Evolutionary conservation across 495 filamentous ascomycete genomes (phyloP), one percentile per base, ranked within the genome.

Genomic region (Penicillium fimorum): DNA sequence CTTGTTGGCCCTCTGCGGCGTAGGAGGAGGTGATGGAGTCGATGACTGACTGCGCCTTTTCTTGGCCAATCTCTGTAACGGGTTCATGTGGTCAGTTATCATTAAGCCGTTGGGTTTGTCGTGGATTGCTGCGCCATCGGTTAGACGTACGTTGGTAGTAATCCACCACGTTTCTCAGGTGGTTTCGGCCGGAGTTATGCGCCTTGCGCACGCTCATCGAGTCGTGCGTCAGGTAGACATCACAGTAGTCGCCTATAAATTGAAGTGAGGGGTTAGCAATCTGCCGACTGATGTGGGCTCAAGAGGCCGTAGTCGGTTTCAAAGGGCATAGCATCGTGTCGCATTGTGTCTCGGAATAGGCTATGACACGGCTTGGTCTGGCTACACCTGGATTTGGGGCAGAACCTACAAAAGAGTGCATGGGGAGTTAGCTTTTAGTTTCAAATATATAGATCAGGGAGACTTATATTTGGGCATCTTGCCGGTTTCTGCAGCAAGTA

Each of bases 211-310:
- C 94, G 77, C 90, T 96, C 92, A 97, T 98, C 13, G 90, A 96
- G 85, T 98, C 95, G 81, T 98, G 94, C 55, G 95, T 98, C 62
- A 98, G 89, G 82, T 98, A 98, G 72, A 98, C 95, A 87, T 98
- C 94, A 83, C 94, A 98, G 80, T 97, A 98, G 72, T 98, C 94
- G 81, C 94, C 92, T 90, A 72, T 76, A 59, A 60, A 73, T 63
- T 44, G 37, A 40, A 51, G 41, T 9, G 13, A 46, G 49, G 37
- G 35, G 57, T 60, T 47, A 57, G 50, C 51, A 51, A 40, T 48
- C 13, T 50, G 42, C n/a, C 46, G 22, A 30, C 24, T 5, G 29
- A 9, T 53, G 15, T 32, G 13, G 38, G 29, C 11, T 27, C 12
- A 15, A 35, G 29, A 24, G 15, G 15, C 43, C 32, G n/a, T 25